phyloP scores from a whole-genome alignment of 176 grass and related monocot species.

The Urochloa ruziziensis region DNA sequence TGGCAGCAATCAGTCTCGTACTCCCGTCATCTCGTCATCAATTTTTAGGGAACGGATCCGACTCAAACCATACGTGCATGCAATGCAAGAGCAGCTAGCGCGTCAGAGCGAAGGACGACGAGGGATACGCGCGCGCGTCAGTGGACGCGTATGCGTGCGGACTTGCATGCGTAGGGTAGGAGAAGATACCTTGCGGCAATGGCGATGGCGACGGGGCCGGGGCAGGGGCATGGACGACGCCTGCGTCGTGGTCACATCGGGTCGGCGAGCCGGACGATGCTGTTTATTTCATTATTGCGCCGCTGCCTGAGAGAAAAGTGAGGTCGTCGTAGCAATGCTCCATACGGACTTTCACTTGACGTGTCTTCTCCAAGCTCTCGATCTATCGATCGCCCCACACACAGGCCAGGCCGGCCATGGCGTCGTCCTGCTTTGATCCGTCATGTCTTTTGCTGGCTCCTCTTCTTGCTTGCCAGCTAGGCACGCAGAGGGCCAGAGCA shows the following conservation, averaged over 20 bases:
- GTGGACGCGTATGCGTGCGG: not conserved
- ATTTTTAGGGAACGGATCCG: too few relatives aligned
- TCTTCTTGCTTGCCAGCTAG: too few relatives aligned
- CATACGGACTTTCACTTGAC: not conserved
- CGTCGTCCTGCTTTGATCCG: too few relatives aligned
- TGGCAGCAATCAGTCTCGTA: too few relatives aligned
- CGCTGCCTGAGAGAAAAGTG: not conserved
- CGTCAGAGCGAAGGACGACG: too few relatives aligned
- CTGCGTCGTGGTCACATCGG: conserved; percentile 21
- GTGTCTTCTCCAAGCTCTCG: not conserved
- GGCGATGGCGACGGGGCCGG: not conserved
- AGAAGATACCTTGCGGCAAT: not conserved
- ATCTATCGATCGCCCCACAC: not conserved
- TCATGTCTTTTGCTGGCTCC: too few relatives aligned
- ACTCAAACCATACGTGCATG: too few relatives aligned
- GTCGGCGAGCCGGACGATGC: not conserved
- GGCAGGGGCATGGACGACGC: not conserved
- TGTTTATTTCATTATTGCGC: not conserved
- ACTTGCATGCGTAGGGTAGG: not conserved
- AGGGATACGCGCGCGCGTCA: too few relatives aligned
- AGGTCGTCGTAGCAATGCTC: not conserved
- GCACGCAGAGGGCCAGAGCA: too few relatives aligned
- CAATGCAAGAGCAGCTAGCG: too few relatives aligned
- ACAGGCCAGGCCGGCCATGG: too few relatives aligned
- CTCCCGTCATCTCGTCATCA: too few relatives aligned